Evolutionary conservation across 2,329 filamentous ascomycete genomes (phyloP).

Genomic region (Dactylella cylindrospora): DNA sequence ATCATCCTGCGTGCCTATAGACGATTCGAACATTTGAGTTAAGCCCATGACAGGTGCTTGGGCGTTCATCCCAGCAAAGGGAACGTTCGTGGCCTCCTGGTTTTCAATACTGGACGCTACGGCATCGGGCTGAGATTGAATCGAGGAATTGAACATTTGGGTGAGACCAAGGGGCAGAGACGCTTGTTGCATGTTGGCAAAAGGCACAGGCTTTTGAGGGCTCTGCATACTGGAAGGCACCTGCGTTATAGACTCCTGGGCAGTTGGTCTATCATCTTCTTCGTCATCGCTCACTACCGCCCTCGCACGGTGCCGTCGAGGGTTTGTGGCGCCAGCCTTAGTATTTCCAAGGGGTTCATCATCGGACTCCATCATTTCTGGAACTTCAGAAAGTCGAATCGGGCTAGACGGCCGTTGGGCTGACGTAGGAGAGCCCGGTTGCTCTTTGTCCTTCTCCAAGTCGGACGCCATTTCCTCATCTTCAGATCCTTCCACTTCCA

Average conservation of each 20-base stretch:
- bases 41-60: constrained; percentile 34
- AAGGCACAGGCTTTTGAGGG: constrained; percentile 18
- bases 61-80: constrained; percentile 13
- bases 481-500: constrained; percentile 48
- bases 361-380: constrained; percentile 51
- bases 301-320: constrained; percentile 14
- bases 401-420: constrained; percentile 22
- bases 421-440: constrained; percentile 15
- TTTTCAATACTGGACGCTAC: constrained; percentile 10
- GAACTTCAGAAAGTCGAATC: constrained; percentile 40
- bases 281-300: constrained; percentile 27
- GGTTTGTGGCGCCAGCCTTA: constrained; percentile 6
- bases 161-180: constrained; percentile 30
- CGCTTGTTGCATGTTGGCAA: constrained; percentile 5
- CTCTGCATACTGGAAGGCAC: constrained; percentile 15
- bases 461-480: constrained; percentile 53
- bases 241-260: constrained; percentile 17
- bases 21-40: constrained; percentile 45
- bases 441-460: constrained; percentile 51
- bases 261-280: constrained; percentile 10
- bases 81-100: constrained; percentile 1
- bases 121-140: constrained; percentile 44
- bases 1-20: constrained; percentile 22
- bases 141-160: constrained; percentile 46
- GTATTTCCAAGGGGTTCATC: constrained; percentile 53